Evolutionary conservation across 2,329 filamentous ascomycete genomes (phyloP), one percentile per base, ranked within the genome.

Genomic region (Calonectria multiphialidica): DNA sequence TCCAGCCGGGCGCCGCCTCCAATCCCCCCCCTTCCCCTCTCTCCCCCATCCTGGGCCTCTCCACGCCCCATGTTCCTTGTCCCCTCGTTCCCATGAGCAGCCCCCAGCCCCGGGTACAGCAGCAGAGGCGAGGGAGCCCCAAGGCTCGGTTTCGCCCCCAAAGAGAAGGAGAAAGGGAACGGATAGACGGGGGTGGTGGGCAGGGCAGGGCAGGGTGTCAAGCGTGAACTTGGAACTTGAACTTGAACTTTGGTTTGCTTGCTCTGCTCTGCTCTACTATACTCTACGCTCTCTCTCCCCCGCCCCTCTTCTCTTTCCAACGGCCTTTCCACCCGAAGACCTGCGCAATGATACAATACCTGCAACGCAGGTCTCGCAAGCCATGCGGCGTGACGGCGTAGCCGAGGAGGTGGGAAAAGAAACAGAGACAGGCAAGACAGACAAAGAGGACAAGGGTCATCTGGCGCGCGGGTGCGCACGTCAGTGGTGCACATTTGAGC

Each of bases 321-420:
- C 18, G 35, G 50, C 30, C n/a, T 35, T 30, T 55, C 21, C 30
- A 30, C 63, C 30, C 13, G 42, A 47, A 5, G 15, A 12, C 25
- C 33, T 69, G 57, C 57, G 57, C 59, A 23, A 55, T 57, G 67
- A 70, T 64, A 49, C 47, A 40, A 49, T 47, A 37, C n/a, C 21
- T 40, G 45, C 57, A 40, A 55, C 33, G 37, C n/a, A 44, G 53
- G 28, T 25, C 57, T 53, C 40, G 57, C 45, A 16, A 55, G 68
- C 40, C 40, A 70, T 67, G 63, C 68, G 47, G 35, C 44, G 47
- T 21, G 15, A 53, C 68, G 68, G 68, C 68, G 57, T 55, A 66
- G 63, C 63, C 45, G 37, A 66, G 23, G 21, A 18, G 21, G 28
- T 5, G 28, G 28, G 28, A 8, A 30, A 5, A 8, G 28, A 8